A percentile compares a stretch with the other conserved stretches of the same genome.
phyloP scores from a whole-genome alignment of 129 eudicot genomes.

The Tanacetum coccineum region DNA sequence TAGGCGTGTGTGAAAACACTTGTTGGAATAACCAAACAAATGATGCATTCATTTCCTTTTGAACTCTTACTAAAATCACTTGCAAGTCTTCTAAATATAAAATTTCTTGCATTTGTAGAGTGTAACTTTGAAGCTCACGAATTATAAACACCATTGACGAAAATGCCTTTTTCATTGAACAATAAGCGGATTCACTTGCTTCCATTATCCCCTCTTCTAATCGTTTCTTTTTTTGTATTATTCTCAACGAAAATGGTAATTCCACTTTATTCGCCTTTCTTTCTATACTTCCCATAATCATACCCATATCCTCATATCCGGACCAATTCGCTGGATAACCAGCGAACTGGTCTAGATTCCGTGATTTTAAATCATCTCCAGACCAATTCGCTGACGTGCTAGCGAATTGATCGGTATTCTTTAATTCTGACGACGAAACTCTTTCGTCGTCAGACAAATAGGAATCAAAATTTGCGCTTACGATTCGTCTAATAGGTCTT shows the following conservation, averaged over 20 bases:
- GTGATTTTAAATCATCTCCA: slow-evolving; percentile 7
- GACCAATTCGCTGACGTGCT: slow-evolving; percentile 32
- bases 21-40: slow-evolving; percentile 97
- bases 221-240: slow-evolving; percentile 68
- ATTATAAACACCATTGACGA: slow-evolving; percentile 95
- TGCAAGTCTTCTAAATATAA: slow-evolving; percentile 70
- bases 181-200: slow-evolving; percentile 61
- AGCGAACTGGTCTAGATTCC: neutral
- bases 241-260: slow-evolving; percentile 76
- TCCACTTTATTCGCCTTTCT: slow-evolving; percentile 72
- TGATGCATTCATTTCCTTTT: slow-evolving; percentile 86
- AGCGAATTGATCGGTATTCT: neutral
- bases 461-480: slow-evolving; percentile 56
- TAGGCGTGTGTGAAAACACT: slow-evolving; percentile 85
- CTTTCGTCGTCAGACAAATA: slow-evolving; percentile 39
- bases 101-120: slow-evolving; percentile 73
- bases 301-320: slow-evolving; percentile 20
- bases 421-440: slow-evolving; percentile 2
- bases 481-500: slow-evolving; percentile 33
- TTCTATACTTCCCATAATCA: slow-evolving; percentile 56
- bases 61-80: slow-evolving; percentile 61
- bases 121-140: slow-evolving; percentile 76
- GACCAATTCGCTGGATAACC: slow-evolving; percentile 32
- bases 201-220: slow-evolving; percentile 53
- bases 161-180: slow-evolving; percentile 83